Evolutionary conservation across 2,329 filamentous ascomycete species (phyloP).

Genomic region (Exophiala sideris): DNA sequence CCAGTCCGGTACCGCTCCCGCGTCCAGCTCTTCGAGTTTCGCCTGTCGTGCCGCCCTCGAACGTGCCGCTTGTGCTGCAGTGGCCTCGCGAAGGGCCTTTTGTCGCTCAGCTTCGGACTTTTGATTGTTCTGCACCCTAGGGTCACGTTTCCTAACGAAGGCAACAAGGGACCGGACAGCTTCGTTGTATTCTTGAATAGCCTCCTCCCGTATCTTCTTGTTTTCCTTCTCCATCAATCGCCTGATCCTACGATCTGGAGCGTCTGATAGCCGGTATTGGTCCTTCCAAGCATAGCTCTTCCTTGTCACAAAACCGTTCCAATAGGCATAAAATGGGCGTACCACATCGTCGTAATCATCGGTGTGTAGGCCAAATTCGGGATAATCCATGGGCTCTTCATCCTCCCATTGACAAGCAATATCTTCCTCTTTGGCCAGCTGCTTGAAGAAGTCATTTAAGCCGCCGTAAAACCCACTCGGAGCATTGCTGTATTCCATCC

Average conservation of each 20-base stretch:
- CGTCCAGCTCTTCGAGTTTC: constrained; percentile 51
- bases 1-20: constrained; percentile 64
- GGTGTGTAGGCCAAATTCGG: constrained; percentile 73
- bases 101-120: constrained; percentile 80
- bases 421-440: constrained; percentile 75
- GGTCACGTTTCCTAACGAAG: constrained; percentile 89
- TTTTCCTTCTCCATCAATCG: constrained; percentile 96
- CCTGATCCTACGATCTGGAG: constrained; percentile 77
- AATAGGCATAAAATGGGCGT: constrained; percentile 74
- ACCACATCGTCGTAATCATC: constrained; percentile 75
- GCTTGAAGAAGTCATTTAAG: constrained; percentile 71
- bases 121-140: constrained; percentile 72
- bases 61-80: constrained; percentile 77
- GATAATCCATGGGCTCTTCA: constrained; percentile 63
- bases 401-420: constrained; percentile 68
- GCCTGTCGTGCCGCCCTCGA: constrained; percentile 78
- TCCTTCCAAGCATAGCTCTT: constrained; percentile 93
- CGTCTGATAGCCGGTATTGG: constrained; percentile 75
- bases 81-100: constrained; percentile 70
- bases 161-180: constrained; percentile 79
- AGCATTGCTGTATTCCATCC: constrained; percentile 75
- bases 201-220: constrained; percentile 75
- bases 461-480: constrained; percentile 81
- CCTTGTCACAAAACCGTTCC: constrained; percentile 76
- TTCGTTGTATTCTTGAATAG: constrained; percentile 84